phyloP scores from a whole-genome alignment of 352 stramenopile genomes.

The Phytophthora brassicae region DNA sequence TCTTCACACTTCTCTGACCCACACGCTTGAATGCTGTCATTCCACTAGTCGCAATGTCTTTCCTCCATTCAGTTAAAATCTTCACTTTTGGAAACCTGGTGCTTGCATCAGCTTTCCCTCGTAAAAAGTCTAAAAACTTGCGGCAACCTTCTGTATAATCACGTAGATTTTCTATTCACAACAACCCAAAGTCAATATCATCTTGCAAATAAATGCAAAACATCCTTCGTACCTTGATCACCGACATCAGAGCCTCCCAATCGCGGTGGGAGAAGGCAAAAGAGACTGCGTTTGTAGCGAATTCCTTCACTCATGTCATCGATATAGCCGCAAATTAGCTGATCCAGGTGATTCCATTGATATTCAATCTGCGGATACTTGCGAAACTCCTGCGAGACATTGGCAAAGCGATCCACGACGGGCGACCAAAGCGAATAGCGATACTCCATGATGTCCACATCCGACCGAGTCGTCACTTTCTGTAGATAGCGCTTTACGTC shows the following conservation, averaged over 20 bases:
- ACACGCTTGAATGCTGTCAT: slow-evolving; percentile 69
- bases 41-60: slow-evolving; percentile 46
- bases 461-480: slow-evolving; percentile 54
- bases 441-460: slow-evolving; percentile 85
- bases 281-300: slow-evolving; percentile 79
- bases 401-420: slow-evolving; percentile 61
- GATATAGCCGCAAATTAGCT: slow-evolving; percentile 85
- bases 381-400: slow-evolving; percentile 76
- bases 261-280: slow-evolving; percentile 65
- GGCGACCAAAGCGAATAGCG: slow-evolving; percentile 80
- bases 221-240: slow-evolving; percentile 32
- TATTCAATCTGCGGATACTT: slow-evolving; percentile 84
- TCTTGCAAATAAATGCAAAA: background rate
- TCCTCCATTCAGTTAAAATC: slow-evolving; percentile 53
- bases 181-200: slow-evolving; percentile 11
- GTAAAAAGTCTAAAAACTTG: slow-evolving; percentile 75
- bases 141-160: slow-evolving; percentile 62
- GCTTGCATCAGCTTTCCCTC: slow-evolving; percentile 55
- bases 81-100: slow-evolving; percentile 58
- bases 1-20: slow-evolving; percentile 66
- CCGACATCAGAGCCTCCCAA: slow-evolving; percentile 32
- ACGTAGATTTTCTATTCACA: slow-evolving; percentile 46
- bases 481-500: slow-evolving; percentile 87
- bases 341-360: slow-evolving; percentile 85
- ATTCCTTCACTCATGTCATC: slow-evolving; percentile 87